Base-by-base conservation (phyloP, 2,329 filamentous ascomycete species). In the Periconia sp. region DNA sequence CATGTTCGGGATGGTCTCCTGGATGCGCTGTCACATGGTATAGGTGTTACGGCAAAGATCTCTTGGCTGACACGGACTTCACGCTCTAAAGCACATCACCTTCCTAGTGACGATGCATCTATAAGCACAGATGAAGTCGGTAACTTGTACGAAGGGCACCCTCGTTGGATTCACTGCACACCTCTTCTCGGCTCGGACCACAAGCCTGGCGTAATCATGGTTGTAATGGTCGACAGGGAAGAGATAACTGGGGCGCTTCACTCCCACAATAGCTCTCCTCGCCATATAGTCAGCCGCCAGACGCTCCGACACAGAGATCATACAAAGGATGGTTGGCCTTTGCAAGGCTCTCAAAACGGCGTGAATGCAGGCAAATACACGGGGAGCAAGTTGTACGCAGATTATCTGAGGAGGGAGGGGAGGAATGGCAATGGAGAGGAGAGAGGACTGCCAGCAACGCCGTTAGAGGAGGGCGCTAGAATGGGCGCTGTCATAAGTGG, bases 111-210 rank as follows among this genome's bases (percentile, higher is more conserved):
- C 17, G 41, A 52, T 19, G 18, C 36, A 5, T 49, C 47, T 3
- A 30, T 28, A 43, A 39, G 26, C 30, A 43, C 25, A 13, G 32
- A 12, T 35, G 42, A 25, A 13, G 18, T 24, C 3, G 41, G 36
- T 4, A 26, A 40, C n/a, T 9, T 35, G 11, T 23, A 47, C 16
- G 72, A 80, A 28, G 86, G 85, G 1, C 77, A 84, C 25, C 78
- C 80, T 35, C 78, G 86, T 32, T 90, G 86, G 86, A 85, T 90
- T 19, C 87, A 90, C 63, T 87, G 85, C 57, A 89, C 86, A 11
- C 87, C 87, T 2, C 70, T 90, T 2, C 64, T 86, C 3, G 86
- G 85, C 2, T 78, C 78, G 19, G 84, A 85, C 56, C 81, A 82
- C 1, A 75, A 79, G 4, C 79, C 89, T 0, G 87, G 87, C 22